Base-by-base conservation (phyloP, 2,329 filamentous ascomycete genomes). In the Verticillium longisporum region DNA sequence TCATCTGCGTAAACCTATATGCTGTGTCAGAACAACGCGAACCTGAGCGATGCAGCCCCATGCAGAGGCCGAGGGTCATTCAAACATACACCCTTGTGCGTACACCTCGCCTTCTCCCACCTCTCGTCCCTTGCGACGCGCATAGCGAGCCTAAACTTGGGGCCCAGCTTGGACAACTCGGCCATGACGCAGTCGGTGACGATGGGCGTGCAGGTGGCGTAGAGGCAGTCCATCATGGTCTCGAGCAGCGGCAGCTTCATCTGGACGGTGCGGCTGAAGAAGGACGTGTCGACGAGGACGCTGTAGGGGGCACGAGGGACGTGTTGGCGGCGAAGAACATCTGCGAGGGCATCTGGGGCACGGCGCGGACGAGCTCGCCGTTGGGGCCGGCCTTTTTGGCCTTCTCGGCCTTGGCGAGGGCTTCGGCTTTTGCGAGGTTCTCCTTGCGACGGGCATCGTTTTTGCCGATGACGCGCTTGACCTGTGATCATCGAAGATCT, bases 281-380 rank as follows among this genome's bases (percentile, higher is more conserved):
- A 64, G 0, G 57, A 60, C 0, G 92, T 94, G 74, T 96, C 91
- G 70, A 95, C 83, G 10, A 96, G 84, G 61, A 94, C 84, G 57
- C 77, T 76, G 79, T 96, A 96, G 1, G 92, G 3, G 93, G 92
- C 11, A 91, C 87, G 55, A 97, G 85, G 59, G 91, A 89, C 59
- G 88, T 89, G 78, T 97, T 97, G 80, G 91, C 89, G 71, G 90
- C 84, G 77, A 96, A 96, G 85, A 96, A 96, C 76, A 96, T 86
- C 64, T 86, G 84, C 21, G 90, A 91, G 13, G 91, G 89, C 70
- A 90, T 89, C 78, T 95, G 90, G 5, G 90, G 89, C 80, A 91
- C 85, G 76, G 93, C 89, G 67, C 90, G 86, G 59, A 94, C 84
- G 60, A 92, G 77, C 63, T 91, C 85, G 68, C 80, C 79, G 10